phyloP scores from a whole-genome alignment of 352 stramenopile species.

The Phytophthora pistaciae region DNA sequence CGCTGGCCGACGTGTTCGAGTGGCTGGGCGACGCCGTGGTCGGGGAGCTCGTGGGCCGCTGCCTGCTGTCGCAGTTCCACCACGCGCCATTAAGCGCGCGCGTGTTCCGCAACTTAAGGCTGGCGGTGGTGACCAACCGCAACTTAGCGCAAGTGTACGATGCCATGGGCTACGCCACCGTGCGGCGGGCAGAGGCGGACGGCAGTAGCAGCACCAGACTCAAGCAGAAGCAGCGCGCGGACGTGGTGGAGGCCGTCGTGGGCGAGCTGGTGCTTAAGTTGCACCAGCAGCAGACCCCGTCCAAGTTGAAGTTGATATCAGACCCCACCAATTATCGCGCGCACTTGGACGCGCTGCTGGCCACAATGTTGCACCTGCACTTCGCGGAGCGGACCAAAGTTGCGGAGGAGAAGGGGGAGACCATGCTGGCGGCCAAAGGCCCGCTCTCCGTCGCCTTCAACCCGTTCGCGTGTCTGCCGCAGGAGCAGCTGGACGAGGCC shows the following conservation, averaged over 20 bases:
- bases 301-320: conserved; percentile 2
- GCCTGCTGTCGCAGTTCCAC: conserved; percentile 74
- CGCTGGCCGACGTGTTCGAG: conserved; percentile 71
- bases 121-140: conserved; percentile 74
- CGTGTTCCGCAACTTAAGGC: conserved; percentile 73
- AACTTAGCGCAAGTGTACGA: conserved; percentile 78
- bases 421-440: conserved; percentile 30
- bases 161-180: conserved; percentile 61
- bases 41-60: conserved; percentile 73
- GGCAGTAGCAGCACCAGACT: neutral
- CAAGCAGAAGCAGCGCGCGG: conserved; percentile 60
- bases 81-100: conserved; percentile 58
- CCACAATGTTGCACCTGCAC: conserved; percentile 65
- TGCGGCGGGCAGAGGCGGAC: neutral
- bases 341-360: conserved; percentile 65
- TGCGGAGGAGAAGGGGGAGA: conserved; percentile 27
- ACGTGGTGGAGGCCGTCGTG: conserved; percentile 74
- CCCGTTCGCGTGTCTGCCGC: conserved; percentile 64
- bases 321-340: conserved; percentile 21
- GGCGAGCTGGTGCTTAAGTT: conserved; percentile 72
- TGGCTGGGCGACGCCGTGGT: conserved; percentile 83
- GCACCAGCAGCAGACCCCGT: conserved; percentile 18
- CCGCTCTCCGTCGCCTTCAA: conserved; percentile 64
- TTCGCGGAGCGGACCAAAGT: conserved; percentile 54
- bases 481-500: conserved; percentile 66